Conservation (phyloP, 1,139 yeast genomes). For the Debaryomyces sp. region DNA sequence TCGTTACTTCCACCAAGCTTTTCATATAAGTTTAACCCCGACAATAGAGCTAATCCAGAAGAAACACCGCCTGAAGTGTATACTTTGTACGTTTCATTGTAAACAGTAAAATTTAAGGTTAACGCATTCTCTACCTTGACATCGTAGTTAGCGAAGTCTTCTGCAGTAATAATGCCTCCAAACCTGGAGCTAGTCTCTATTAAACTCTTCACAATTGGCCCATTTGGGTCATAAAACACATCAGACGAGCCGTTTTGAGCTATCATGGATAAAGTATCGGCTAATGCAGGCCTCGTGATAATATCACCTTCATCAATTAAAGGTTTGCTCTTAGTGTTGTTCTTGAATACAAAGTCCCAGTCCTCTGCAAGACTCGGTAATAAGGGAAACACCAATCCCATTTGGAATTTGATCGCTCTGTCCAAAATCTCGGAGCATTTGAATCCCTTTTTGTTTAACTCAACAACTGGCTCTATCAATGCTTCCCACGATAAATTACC, state of each 20-base stretch:
- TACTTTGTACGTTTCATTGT: conserved; percentile 49
- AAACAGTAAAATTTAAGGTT: conserved; percentile 27
- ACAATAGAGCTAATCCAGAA: conserved; percentile 78
- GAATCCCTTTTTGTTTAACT: conserved; percentile 72
- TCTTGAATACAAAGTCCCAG: conserved; percentile 60
- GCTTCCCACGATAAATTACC: conserved; percentile 75
- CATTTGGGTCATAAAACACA: conserved; percentile 80
- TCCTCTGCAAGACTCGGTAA: conserved; percentile 33
- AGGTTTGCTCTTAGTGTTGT: conserved; percentile 23
- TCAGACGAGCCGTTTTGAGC: conserved; percentile 77
- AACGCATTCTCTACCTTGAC: conserved; percentile 62
- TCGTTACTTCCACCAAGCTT: conserved; percentile 26
- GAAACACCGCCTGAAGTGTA: conserved; percentile 77
- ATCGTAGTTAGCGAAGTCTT: conserved; percentile 67
- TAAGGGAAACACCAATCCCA: conserved; percentile 29
- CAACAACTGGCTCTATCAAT: conserved; percentile 72
- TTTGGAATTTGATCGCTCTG: conserved; percentile 25
- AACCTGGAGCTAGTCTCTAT: conserved; percentile 44
- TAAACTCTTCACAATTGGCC: conserved; percentile 66
- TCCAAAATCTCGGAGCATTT: conserved; percentile 52
- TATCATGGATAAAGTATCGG: conserved; percentile 64
- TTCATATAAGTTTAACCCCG: conserved; percentile 71
- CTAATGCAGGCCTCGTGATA: conserved; percentile 60
- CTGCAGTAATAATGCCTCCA: conserved; percentile 63
- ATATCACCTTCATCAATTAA: conserved; percentile 57